phyloP scores from a whole-genome alignment of 1,139 yeast genomes.

The Taiozyma sp. region DNA sequence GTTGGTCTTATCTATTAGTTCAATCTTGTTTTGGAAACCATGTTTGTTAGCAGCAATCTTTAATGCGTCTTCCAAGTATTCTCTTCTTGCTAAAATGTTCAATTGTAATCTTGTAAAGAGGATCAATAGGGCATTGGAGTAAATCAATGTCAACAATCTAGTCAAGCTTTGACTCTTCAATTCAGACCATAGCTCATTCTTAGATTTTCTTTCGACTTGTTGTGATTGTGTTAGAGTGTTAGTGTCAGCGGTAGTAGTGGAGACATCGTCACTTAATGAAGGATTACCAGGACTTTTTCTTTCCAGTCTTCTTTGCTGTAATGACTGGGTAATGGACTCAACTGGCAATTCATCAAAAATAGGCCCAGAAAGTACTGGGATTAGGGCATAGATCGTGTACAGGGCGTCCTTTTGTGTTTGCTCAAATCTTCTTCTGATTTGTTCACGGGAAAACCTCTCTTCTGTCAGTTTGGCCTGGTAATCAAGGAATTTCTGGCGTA shows the following conservation, averaged over 20 bases:
- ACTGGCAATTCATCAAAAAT: constrained; percentile 63
- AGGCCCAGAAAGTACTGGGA: constrained; percentile 72
- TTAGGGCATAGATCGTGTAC: constrained; percentile 75
- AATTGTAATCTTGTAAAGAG: constrained; percentile 80
- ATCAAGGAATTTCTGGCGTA: constrained; percentile 56
- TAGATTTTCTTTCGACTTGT: constrained; percentile 34
- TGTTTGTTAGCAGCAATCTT: constrained; percentile 48
- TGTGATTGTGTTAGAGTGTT: neutral
- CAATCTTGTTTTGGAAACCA: constrained; percentile 21
- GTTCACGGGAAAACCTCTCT: constrained; percentile 78
- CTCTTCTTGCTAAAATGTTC: constrained; percentile 82
- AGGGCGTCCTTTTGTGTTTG: constrained; percentile 93
- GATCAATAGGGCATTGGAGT: constrained; percentile 64
- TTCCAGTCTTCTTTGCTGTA: constrained; percentile 55
- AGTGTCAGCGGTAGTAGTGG: constrained; percentile 10
- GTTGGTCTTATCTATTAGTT: constrained; percentile 7
- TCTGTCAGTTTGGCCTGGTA: constrained; percentile 67
- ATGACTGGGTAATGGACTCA: constrained; percentile 63
- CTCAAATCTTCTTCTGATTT: constrained; percentile 52
- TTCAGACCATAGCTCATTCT: constrained; percentile 82
- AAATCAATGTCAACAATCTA: constrained; percentile 67
- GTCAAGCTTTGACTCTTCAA: constrained; percentile 73
- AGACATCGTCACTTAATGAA: constrained; percentile 11
- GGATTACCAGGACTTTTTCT: constrained; percentile 14
- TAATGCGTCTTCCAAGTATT: constrained; percentile 77